A percentile compares a stretch with the other conserved stretches of the same genome.
phyloP scores from a whole-genome alignment of 768 basidiomycete species.

The Pisolithus marmoratus region DNA sequence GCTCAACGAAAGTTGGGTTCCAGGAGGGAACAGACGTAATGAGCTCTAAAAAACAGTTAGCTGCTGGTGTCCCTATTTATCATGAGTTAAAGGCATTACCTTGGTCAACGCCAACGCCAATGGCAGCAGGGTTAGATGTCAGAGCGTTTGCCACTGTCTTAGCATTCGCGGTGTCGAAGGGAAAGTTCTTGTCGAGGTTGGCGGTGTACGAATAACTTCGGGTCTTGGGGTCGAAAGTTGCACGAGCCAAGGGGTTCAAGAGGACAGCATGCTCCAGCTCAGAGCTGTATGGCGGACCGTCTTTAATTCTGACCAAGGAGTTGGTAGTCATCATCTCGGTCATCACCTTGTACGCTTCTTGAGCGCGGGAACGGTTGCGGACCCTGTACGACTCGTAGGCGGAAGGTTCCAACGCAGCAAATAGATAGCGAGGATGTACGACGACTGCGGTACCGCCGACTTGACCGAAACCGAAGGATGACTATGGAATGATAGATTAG shows the following conservation, averaged over 20 bases:
- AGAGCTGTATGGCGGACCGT: conserved; percentile 77
- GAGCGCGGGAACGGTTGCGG: conserved; percentile 60
- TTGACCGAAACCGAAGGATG: conserved; percentile 97
- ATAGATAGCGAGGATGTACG: conserved; percentile 86
- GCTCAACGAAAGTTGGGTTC: conserved; percentile 79
- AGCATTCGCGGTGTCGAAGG: conserved; percentile 63
- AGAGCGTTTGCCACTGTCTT: conserved; percentile 48
- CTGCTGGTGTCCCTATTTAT: conserved; percentile 3
- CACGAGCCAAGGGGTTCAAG: conserved; percentile 90
- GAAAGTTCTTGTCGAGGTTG: conserved; percentile 47
- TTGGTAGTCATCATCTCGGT: conserved; percentile 95
- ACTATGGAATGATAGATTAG: conserved; percentile 37
- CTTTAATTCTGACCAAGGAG: conserved; percentile 91
- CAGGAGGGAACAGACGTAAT: conserved; percentile 89
- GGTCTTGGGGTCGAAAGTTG: conserved; percentile 73
- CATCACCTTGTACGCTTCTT: conserved; percentile 83
- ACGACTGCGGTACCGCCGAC: conserved; percentile 90
- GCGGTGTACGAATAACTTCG: conserved; percentile 79
- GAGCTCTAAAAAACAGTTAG: conserved; percentile 50
- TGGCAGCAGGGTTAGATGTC: conserved; percentile 36
- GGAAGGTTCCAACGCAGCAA: conserved; percentile 77
- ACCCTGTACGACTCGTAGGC: conserved; percentile 71
- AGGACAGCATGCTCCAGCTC: conserved; percentile 86
- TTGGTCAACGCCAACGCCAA: conserved; percentile 88
- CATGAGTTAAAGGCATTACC: conserved; percentile 38